Evolutionary conservation across 495 filamentous ascomycete species (phyloP).

Genomic region (Jackrogersella multiformis): DNA sequence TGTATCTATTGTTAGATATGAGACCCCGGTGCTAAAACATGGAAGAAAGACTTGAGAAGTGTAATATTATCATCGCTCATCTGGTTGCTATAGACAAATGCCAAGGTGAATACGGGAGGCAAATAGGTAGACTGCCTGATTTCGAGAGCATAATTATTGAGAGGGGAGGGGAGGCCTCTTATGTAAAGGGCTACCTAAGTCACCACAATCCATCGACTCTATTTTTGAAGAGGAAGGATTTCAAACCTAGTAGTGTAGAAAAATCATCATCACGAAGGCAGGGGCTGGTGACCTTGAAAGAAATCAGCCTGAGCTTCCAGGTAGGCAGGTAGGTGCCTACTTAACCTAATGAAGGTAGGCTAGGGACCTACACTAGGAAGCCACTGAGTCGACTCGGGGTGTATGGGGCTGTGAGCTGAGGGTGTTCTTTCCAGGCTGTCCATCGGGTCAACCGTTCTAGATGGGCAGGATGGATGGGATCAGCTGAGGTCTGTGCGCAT

Average conservation of each 20-base stretch:
- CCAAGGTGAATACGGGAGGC: too few species aligned
- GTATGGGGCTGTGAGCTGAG: background rate
- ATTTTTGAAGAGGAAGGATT: background rate
- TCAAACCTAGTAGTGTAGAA: background rate
- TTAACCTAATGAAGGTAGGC: too few species aligned
- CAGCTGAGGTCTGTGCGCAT: conserved; percentile 20
- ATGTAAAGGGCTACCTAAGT: conserved; percentile 3
- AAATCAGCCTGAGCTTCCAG: conserved; percentile 10
- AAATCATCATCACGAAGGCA: background rate
- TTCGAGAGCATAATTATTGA: background rate
- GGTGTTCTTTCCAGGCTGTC: background rate
- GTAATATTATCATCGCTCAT: background rate
- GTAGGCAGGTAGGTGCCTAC: too few species aligned
- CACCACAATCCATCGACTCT: background rate
- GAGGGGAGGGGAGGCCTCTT: conserved; percentile 11
- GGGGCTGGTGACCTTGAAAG: conserved; percentile 10
- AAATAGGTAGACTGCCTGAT: background rate
- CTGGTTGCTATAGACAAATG: background rate
- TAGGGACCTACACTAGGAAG: too few species aligned
- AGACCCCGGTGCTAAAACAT: background rate
- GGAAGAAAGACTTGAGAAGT: background rate
- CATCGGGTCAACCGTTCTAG: background rate
- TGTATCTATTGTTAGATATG: background rate
- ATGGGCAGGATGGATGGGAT: background rate
- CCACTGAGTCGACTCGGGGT: background rate